These are phyloP conservation scores for Aspergillus mulundensis DNA, from an alignment of 495 filamentous ascomycete genomes.

Conservation along the genomic window DNA sequence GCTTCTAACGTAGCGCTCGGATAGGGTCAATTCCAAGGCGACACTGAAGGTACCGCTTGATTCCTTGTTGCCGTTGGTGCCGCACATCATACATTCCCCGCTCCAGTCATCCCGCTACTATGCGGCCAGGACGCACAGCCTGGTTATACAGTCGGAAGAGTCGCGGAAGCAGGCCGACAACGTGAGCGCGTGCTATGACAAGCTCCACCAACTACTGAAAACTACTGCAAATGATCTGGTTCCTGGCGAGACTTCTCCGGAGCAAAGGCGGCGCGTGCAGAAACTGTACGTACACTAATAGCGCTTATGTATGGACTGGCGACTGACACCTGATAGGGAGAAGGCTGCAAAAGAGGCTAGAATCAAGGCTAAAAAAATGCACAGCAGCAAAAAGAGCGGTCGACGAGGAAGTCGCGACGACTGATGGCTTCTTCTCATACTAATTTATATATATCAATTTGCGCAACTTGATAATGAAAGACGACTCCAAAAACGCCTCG, in stretches of 20 bases:
- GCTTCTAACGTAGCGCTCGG: slow-evolving; percentile 10
- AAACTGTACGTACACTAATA: slow-evolving; percentile 51
- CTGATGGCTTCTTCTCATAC: slow-evolving; percentile 25
- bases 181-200: slow-evolving; percentile 58
- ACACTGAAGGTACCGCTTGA: slow-evolving; percentile 62
- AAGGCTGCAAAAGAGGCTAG: slow-evolving; percentile 67
- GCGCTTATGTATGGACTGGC: not conserved
- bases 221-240: slow-evolving; percentile 49
- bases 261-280: slow-evolving; percentile 55
- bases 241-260: slow-evolving; percentile 62
- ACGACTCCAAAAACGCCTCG: slow-evolving; percentile 16
- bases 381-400: slow-evolving; percentile 73
- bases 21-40: slow-evolving; percentile 89
- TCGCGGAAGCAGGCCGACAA: slow-evolving; percentile 64
- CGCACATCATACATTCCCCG: slow-evolving; percentile 59
- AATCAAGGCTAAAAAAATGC: slow-evolving; percentile 69
- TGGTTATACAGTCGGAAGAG: slow-evolving; percentile 66
- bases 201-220: slow-evolving; percentile 55
- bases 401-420: slow-evolving; percentile 52
- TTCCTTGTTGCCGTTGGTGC: slow-evolving; percentile 58
- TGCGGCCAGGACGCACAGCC: slow-evolving; percentile 55
- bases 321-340: slow-evolving; percentile 47
- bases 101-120: slow-evolving; percentile 68
- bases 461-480: slow-evolving; percentile 1
- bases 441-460: slow-evolving; percentile 17